phyloP scores from a whole-genome alignment of 257 asterid species.

The Nicotiana otophora region DNA sequence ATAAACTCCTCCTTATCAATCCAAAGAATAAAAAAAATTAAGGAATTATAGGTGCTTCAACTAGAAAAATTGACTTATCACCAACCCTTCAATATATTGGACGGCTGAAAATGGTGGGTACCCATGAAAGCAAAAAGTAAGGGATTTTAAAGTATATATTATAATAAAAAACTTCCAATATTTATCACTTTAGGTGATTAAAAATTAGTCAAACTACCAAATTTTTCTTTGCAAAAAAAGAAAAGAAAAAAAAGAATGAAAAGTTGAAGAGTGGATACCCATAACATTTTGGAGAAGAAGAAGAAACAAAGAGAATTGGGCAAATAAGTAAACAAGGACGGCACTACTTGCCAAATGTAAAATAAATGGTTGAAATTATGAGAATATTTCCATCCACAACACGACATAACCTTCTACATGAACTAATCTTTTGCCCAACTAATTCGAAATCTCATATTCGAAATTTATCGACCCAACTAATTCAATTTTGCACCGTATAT shows the following conservation, averaged over 20 bases:
- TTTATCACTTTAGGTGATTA: neutral
- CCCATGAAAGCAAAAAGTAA: neutral
- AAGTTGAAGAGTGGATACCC: slow-evolving; percentile 20
- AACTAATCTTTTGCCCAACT: no score
- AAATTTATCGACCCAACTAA: no score
- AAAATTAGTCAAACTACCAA: slow-evolving; percentile 4
- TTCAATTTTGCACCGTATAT: no score
- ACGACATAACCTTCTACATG: neutral
- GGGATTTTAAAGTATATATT: neutral
- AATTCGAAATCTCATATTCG: no score
- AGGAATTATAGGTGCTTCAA: neutral
- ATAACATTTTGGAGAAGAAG: neutral
- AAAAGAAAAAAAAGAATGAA: neutral
- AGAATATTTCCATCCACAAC: neutral
- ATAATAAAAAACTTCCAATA: neutral
- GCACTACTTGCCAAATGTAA: slow-evolving; percentile 17
- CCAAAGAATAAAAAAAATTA: no score
- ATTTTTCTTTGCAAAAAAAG: neutral
- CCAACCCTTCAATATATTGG: neutral
- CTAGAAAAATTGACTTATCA: slow-evolving; percentile 18
- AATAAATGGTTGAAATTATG: neutral
- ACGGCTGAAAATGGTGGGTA: slow-evolving; percentile 8
- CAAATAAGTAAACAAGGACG: slow-evolving; percentile 14
- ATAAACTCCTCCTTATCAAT: neutral
- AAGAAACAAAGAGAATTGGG: neutral